Evolutionary conservation across 768 basidiomycete species (phyloP).

Genomic region (Rhizopogon sp.): DNA sequence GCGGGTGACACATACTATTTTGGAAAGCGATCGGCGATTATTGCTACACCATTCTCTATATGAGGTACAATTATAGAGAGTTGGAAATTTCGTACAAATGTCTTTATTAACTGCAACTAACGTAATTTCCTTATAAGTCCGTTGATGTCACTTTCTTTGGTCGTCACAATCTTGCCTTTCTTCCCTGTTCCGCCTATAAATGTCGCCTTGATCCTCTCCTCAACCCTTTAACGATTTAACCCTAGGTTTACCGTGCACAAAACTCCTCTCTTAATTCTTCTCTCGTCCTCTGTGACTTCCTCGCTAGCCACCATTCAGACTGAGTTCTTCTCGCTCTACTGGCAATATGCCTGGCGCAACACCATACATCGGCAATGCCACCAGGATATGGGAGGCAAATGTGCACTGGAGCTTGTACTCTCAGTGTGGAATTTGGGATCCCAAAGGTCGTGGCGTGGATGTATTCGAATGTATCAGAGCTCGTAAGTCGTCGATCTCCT

Average conservation of each 20-base stretch:
- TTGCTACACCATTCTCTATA: not conserved
- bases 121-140: slow-evolving; percentile 13
- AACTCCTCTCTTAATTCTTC: not conserved
- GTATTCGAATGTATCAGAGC: slow-evolving; percentile 72
- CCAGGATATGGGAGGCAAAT: slow-evolving; percentile 66
- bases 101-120: slow-evolving; percentile 20
- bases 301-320: not conserved
- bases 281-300: not conserved
- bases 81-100: slow-evolving; percentile 9
- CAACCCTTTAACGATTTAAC: slow-evolving; percentile 4
- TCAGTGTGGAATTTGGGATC: slow-evolving; percentile 72
- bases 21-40: slow-evolving; percentile 2
- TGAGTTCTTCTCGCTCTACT: slow-evolving; percentile 9
- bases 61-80: not conserved
- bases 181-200: slow-evolving; percentile 25
- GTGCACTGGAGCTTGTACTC: slow-evolving; percentile 58
- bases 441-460: slow-evolving; percentile 60
- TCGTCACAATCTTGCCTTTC: slow-evolving; percentile 21
- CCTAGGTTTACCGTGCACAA: slow-evolving; percentile 2
- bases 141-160: slow-evolving; percentile 27
- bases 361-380: slow-evolving; percentile 50
- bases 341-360: slow-evolving; percentile 25
- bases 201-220: slow-evolving; percentile 7
- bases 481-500: slow-evolving; percentile 40
- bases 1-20: not conserved